These are phyloP conservation scores for Leucaena leucocephala DNA, from an alignment of 306 rosid species.

Conservation along the genomic window DNA sequence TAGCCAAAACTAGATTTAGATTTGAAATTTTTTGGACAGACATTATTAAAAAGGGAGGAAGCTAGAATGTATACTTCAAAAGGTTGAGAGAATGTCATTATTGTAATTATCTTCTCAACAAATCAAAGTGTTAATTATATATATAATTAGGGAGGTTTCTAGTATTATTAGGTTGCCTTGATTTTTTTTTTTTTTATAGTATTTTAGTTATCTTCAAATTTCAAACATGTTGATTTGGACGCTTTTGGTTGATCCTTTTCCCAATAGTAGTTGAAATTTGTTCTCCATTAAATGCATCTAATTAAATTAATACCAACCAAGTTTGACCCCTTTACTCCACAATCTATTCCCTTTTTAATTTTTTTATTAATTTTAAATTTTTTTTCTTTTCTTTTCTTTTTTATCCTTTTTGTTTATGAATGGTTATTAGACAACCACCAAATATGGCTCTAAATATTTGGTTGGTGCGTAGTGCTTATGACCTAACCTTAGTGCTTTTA, in stretches of 20 bases:
- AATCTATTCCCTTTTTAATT: background rate
- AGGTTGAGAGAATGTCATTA: background rate
- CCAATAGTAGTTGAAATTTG: constrained; percentile 32
- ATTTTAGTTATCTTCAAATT: constrained; percentile 17
- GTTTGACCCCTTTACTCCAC: constrained; percentile 24
- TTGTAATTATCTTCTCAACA: background rate
- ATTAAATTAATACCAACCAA: constrained; percentile 35
- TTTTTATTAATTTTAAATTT: background rate
- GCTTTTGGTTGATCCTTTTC: constrained; percentile 18
- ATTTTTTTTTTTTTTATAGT: constrained; percentile 8
- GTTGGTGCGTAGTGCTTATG: background rate
- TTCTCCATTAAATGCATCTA: constrained; percentile 32
- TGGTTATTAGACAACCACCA: background rate
- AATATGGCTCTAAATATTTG: background rate
- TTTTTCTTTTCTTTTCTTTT: background rate
- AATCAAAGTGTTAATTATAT: background rate
- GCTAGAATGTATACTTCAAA: background rate
- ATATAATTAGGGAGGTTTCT: constrained; percentile 16
- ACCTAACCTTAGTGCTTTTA: constrained; percentile 1
- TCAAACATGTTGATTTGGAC: constrained; percentile 35
- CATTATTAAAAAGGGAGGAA: background rate
- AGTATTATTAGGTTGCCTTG: background rate
- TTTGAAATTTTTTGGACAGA: background rate
- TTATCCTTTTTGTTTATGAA: background rate
- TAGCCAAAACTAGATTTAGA: background rate